These are phyloP conservation scores for Cenococcum geophilum DNA, from an alignment of 495 filamentous ascomycete genomes.

Conservation along the genomic window DNA sequence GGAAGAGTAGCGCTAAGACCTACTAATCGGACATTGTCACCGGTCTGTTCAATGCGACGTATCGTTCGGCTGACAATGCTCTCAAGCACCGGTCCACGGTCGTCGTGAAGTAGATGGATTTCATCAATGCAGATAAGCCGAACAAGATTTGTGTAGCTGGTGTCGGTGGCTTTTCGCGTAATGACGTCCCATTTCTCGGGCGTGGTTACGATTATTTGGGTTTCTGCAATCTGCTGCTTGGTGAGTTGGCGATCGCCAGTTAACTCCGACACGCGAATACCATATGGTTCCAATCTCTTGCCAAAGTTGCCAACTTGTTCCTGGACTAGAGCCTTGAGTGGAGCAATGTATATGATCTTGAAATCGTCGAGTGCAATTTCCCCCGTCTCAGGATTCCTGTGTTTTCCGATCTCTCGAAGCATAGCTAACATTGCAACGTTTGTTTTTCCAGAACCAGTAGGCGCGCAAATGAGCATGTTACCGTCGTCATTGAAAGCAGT, in stretches of 20 bases:
- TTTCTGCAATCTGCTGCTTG: constrained; percentile 96
- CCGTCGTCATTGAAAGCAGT: constrained; percentile 90
- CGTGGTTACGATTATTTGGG: constrained; percentile 96
- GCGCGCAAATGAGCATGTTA: constrained; percentile 96
- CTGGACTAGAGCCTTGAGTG: constrained; percentile 89
- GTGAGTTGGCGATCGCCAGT: constrained; percentile 98
- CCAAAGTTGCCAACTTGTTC: constrained; percentile 98
- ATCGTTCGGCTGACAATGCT: constrained; percentile 95
- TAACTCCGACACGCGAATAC: constrained; percentile 85
- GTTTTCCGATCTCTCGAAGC: constrained; percentile 91
- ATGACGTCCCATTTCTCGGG: constrained; percentile 99
- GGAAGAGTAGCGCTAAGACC: constrained; percentile 92
- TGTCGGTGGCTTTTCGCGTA: constrained; percentile 93
- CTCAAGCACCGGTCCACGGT: constrained; percentile 93
- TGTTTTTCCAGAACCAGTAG: constrained; percentile 95
- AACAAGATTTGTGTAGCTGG: constrained; percentile 94
- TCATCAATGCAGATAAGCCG: constrained; percentile 95
- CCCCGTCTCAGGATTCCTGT: constrained; percentile 77
- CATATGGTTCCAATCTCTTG: constrained; percentile 80
- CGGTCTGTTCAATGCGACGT: constrained; percentile 84
- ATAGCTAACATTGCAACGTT: constrained; percentile 98
- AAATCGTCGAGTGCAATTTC: constrained; percentile 92
- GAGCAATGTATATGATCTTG: constrained; percentile 94
- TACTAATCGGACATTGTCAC: constrained; percentile 82
- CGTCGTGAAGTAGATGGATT: constrained; percentile 95